phyloP scores from a whole-genome alignment of 139 green algal genomes.

The Dunaliella sp. region DNA sequence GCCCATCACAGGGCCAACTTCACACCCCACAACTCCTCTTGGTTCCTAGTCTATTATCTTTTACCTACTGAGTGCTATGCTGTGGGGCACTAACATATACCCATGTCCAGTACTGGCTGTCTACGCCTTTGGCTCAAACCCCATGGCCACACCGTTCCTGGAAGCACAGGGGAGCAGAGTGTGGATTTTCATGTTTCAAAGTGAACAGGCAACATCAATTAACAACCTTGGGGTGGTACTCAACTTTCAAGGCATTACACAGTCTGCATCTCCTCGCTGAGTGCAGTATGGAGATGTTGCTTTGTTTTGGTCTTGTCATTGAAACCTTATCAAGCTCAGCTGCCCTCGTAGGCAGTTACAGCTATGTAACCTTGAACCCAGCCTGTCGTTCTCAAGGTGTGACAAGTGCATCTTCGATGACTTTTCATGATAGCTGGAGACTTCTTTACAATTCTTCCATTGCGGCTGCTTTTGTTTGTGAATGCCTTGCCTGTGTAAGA shows the following conservation, averaged over 20 bases:
- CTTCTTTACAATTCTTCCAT: no score
- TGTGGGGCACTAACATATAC: no score
- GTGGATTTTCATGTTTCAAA: background rate
- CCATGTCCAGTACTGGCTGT: background rate
- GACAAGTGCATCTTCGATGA: no score
- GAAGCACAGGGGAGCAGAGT: background rate
- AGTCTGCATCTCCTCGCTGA: background rate
- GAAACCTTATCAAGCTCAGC: background rate
- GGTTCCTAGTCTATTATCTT: no score
- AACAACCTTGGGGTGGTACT: background rate
- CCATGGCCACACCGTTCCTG: background rate
- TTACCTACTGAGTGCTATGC: no score
- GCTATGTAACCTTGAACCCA: no score
- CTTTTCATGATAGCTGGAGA: no score
- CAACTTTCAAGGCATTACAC: background rate
- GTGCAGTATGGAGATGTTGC: background rate
- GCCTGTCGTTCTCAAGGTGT: no score
- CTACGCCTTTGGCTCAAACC: background rate
- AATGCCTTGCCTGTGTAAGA: no score
- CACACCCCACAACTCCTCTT: no score
- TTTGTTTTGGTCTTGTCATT: background rate
- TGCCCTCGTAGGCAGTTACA: no score
- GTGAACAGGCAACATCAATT: background rate
- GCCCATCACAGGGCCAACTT: background rate
- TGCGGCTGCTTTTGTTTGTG: no score